Percentiles rank a stretch among this genome's conserved stretches.
Conservation (phyloP, 2,329 filamentous ascomycete species). For the Pseudogymnoascus sp. region DNA sequence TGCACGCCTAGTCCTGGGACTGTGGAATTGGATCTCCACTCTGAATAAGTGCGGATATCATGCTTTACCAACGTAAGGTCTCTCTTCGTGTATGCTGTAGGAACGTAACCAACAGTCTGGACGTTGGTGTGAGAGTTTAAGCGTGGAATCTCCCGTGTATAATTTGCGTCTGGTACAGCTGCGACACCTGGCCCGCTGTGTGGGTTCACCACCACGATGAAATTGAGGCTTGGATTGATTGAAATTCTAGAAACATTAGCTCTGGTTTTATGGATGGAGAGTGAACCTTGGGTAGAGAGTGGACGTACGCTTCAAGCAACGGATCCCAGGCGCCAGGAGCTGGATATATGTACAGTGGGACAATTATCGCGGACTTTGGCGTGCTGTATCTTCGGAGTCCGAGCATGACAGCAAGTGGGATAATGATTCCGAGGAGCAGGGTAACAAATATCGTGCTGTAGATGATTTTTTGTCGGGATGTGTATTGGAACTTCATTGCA, state of each 20-base stretch:
- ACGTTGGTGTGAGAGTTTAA: constrained; percentile 34
- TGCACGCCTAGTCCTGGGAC: too few relatives aligned
- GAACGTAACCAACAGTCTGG: constrained; percentile 35
- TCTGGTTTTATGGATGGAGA: too few relatives aligned
- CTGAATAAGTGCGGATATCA: constrained; percentile 38
- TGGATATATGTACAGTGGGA: constrained; percentile 44
- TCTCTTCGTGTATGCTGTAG: constrained; percentile 29
- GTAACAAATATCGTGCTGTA: too few relatives aligned
- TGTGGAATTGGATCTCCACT: constrained; percentile 18
- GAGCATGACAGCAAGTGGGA: constrained; percentile 29
- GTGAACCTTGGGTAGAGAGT: constrained; percentile 5
- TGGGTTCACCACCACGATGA: constrained; percentile 26
- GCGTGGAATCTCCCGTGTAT: constrained; percentile 29
- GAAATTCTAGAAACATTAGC: too few relatives aligned
- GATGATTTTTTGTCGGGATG: too few relatives aligned
- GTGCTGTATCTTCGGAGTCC: constrained; percentile 8
- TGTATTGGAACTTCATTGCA: too few relatives aligned
- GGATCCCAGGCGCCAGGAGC: constrained; percentile 39
- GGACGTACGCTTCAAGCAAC: constrained; percentile 35
- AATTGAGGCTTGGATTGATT: constrained; percentile 16
- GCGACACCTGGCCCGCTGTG: constrained; percentile 28
- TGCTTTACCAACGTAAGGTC: constrained; percentile 27
- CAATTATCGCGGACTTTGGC: constrained; percentile 33
- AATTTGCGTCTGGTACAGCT: constrained; percentile 28
- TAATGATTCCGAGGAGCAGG: constrained; percentile 7